Base-by-base conservation (phyloP, 2,329 filamentous ascomycete species). In the Xylaria polymorpha region DNA sequence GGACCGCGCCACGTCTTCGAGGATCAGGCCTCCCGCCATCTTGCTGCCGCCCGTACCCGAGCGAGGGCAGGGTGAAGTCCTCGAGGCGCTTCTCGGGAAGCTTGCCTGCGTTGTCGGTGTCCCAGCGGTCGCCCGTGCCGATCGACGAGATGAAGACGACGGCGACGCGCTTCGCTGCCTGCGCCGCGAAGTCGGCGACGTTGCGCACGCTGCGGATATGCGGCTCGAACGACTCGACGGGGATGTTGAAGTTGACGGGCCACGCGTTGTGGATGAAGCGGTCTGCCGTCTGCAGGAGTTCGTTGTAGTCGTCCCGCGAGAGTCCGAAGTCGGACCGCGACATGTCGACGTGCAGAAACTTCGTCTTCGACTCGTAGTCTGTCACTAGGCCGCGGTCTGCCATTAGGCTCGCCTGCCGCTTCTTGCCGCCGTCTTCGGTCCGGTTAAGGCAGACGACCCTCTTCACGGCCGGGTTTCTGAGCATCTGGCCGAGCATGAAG, bases 251-350 rank as follows among this genome's bases (percentile, higher is more conserved):
- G 75, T 86, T 86, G 77, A 88, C 87, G 0, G 83, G 84, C 83
- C 85, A 87, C 7, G 85, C 85, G 70, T 85, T 87, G 76, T 88
- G 86, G 63, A 86, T 83, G 20, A 87, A 77, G 15, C 81, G 80
- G 61, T 86, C 84, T 0, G 80, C 80, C 1, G 82, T 77, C 8
- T 74, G 58, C 4, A 83, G 75, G 0, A 86, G 74, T 1, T 79
- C 73, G 48, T 78, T 50, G 76, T 82, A 80, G 0, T 75, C 77
- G 0, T 77, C 74, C 4, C 78, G 71, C 10, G 60, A 68, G 0
- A 91, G 79, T 0, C 87, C 88, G 0, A 91, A 80, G 14, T 81
- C 75, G 0, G 80, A 76, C 15, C 82, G 80, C 0, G 83, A 81
- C 18, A 85, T 80, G 71, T 89, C 85, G 1, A 82, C 83, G 41